Evolutionary conservation across 306 rosid species (phyloP), one percentile per base, ranked within the genome.

Genomic region (Quercus gilva): DNA sequence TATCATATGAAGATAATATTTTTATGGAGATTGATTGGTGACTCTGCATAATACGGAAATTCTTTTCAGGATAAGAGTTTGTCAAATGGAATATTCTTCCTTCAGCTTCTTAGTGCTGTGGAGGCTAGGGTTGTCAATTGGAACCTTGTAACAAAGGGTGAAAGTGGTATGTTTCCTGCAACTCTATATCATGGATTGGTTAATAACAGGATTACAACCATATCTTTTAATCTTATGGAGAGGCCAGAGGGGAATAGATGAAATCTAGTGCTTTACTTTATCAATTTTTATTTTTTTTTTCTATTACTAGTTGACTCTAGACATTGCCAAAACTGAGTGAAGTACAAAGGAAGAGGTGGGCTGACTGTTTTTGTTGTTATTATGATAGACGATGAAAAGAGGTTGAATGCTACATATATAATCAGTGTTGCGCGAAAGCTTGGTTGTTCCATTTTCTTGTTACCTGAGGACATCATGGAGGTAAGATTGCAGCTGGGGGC

Each of bases 111-210:
- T n/a, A 93, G 98, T 85, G 91, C 98, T 23, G 96, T 96, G 70
- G 97, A 93, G 87, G 93, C 98, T 17, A 90, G 99, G 81, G 93
- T 96, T 75, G 98, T 96, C 82, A 96, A 96, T 41, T 96, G 99
- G 98, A 96, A 96, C 86, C 96, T 96, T 63, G 99, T 93, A 71
- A 86, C 94, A 71, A 96, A 96, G 92, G 99, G 99, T 33, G 93
- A 81, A 89, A 89, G 87, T 55, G 96, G 99, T 91, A 90, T 74
- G 82, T 35, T 89, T 87, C 58, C 77, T 37, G 58, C 77, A 35
- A 35, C 59, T 77, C 28, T 51, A 26, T 56, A 23, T 72, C 68
- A 76, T 31, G 45, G 2, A 18, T 69, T 60, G 70, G 63, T 25
- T 41, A 25, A 55, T 41, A 43, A 78, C 51, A 57, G 49, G 14